A percentile compares a stretch with the other conserved stretches of the same genome.
These are phyloP conservation scores for Neurospora pannonica DNA, from an alignment of 495 filamentous ascomycete species.

Conservation along the genomic window DNA sequence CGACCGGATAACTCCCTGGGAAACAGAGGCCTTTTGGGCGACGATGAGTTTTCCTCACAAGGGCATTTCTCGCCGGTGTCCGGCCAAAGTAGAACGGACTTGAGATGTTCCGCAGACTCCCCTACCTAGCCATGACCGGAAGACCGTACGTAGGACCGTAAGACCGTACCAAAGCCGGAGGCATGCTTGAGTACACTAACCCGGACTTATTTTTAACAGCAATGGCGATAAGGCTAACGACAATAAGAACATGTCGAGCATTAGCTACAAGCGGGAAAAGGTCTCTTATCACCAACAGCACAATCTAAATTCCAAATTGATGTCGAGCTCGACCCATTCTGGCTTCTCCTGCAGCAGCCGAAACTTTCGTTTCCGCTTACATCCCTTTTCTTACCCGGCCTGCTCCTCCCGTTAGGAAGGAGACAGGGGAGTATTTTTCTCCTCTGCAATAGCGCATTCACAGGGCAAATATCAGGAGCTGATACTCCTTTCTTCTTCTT, in stretches of 20 bases:
- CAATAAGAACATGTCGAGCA: neutral
- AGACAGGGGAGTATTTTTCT: neutral
- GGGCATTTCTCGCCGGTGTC: neutral
- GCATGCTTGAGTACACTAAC: neutral
- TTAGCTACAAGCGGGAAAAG: neutral
- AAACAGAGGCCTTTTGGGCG: neutral
- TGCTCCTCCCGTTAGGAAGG: neutral
- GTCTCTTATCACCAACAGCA: neutral
- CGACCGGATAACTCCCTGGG: neutral
- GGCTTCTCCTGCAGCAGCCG: neutral
- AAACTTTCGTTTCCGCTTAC: neutral
- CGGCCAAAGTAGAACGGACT: neutral
- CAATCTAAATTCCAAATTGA: neutral
- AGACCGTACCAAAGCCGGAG: neutral
- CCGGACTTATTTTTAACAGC: neutral
- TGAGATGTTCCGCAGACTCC: neutral
- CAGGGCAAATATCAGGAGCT: neutral
- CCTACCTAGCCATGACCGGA: neutral
- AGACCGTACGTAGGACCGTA: neutral
- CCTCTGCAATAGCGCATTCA: neutral
- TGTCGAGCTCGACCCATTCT: neutral
- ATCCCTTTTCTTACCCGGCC: neutral
- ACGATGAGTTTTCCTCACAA: neutral
- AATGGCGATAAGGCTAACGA: neutral
- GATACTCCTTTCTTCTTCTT: neutral